Percentiles rank a stretch among this genome's conserved stretches.
Evolutionary conservation across 1,139 yeast species (phyloP).

Genomic region (Saccharomyces hybrid): DNA sequence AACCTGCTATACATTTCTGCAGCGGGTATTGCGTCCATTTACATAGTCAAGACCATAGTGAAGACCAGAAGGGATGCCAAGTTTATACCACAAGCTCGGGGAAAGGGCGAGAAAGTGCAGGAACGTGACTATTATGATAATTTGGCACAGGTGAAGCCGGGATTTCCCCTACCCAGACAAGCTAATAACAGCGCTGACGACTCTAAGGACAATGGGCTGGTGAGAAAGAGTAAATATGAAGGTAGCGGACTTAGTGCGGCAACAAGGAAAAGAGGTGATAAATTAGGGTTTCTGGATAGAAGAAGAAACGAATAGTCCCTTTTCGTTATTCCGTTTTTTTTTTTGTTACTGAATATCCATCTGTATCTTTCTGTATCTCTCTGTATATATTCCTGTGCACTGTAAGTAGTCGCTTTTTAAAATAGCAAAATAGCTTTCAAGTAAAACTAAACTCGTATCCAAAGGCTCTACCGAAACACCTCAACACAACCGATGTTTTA

Average conservation of each 20-base stretch:
- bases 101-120: slow-evolving; percentile 5
- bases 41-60: slow-evolving; percentile 22
- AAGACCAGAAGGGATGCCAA: slow-evolving; percentile 23
- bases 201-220: slow-evolving; percentile 6
- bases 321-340: no score
- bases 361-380: no score
- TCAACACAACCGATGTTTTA: no score
- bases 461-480: no score
- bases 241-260: slow-evolving; percentile 57
- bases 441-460: no score
- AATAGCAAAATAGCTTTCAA: background rate
- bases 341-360: no score
- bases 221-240: slow-evolving; percentile 54
- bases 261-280: slow-evolving; percentile 37
- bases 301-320: slow-evolving; percentile 11
- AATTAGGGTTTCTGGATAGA: slow-evolving; percentile 32
- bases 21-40: slow-evolving; percentile 22
- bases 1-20: slow-evolving; percentile 21
- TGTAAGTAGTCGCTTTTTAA: background rate
- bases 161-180: slow-evolving; percentile 34
- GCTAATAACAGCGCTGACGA: slow-evolving; percentile 7
- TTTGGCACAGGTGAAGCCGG: slow-evolving; percentile 37
- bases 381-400: background rate
- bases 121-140: slow-evolving; percentile 23
- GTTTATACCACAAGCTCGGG: slow-evolving; percentile 22